Base-by-base conservation (phyloP, 225 moss, liverwort and hornwort genomes). In the Asterella californica region DNA sequence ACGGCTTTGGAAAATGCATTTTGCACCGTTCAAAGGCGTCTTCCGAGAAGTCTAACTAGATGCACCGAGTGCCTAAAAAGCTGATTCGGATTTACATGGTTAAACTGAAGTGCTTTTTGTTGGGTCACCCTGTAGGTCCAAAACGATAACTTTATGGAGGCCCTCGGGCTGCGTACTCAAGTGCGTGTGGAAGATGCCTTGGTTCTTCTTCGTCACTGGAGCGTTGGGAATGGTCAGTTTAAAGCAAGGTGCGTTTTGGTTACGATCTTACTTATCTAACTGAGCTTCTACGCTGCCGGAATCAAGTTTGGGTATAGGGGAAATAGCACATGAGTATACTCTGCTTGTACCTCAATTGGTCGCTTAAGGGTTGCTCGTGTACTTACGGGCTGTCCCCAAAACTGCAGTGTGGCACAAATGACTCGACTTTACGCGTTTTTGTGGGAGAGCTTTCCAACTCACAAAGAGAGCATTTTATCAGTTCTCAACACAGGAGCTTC, bases 321-420 rank as follows among this genome's bases (percentile, higher is more conserved):
- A 42, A 36, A 9, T 9, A 37, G 24, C 22, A 10, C 32, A 34
- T 9, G 0, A 15, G 36, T 34, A 34, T 36, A 17, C 57, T 61
- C n/a, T n/a, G 15, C 61, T 67, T 10, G 2, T 34, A 67, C 33
- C 18, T 69, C 0, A 12, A 37, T 4, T n/a, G 17, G 0, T 47
- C 29, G 2, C 1, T 9, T 52, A 52, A 52, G 18, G 48, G 2
- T 18, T 32, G 30, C 15, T n/a, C 50, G 30, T 53, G 10, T 53
- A 74, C 50, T 54, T 52, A 52, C 2, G 9, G 27, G 15, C 18
- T 74, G 52, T 74, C 24, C 18, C 64, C 14, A 11, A 71, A 32
- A 42, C 32, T 85, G 86, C 90, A 97, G 93, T 83, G 86, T 91
- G 75, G 90, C 89, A 74, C 90, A 93, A 79, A 94, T 94, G 97